Base-by-base conservation (phyloP, 2,329 filamentous ascomycete species). In the Stachybotrys echinatus region DNA sequence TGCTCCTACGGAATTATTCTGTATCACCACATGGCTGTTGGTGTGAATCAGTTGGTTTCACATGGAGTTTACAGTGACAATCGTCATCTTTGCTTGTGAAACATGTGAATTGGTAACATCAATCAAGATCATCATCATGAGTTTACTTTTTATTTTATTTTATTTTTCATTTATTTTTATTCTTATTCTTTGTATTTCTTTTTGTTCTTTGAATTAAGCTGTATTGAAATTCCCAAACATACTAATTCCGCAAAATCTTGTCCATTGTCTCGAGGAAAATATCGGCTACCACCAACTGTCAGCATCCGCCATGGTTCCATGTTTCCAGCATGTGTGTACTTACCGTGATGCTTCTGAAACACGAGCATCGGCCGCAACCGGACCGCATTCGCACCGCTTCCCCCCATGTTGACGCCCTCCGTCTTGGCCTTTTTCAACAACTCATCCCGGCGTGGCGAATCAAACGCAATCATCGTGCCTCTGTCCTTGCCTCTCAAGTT, bases 381-480 rank as follows among this genome's bases (percentile, higher is more conserved):
- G 10, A 95, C 86, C 21, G 90, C 88, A 50, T 62, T 74, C 61
- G 79, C 77, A n/a, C 90, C 90, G 59, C 83, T 85, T 45, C 90
- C 90, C 52, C 90, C 91, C 65, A 95, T 88, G 71, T 95, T 95
- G 65, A 95, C 72, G 53, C 90, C 90, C 37, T 88, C 74, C 4
- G 69, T 74, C 83, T 95, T 95, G 53, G 87, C 88, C 72, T 79
- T 84, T 68, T 72, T 80, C 56, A 95, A 68, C 70, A 95, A 86
- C 64, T 86, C 81, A 64, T 95, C 89, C 52, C 90, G 77, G 59
- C 82, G 75, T 50, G 88, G 89, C 62, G 80, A 87, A 69, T 96
- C 91, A 77, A 89, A 96, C 43, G 91, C 90, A 64, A 95, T 89
- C 68, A 95, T 95, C 12, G 90, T 95, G 58, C 90, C 90, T 72